These are phyloP conservation scores for Nothophaeocryptopus gaeumannii DNA, from an alignment of 2,329 filamentous ascomycete species.

Conservation along the genomic window DNA sequence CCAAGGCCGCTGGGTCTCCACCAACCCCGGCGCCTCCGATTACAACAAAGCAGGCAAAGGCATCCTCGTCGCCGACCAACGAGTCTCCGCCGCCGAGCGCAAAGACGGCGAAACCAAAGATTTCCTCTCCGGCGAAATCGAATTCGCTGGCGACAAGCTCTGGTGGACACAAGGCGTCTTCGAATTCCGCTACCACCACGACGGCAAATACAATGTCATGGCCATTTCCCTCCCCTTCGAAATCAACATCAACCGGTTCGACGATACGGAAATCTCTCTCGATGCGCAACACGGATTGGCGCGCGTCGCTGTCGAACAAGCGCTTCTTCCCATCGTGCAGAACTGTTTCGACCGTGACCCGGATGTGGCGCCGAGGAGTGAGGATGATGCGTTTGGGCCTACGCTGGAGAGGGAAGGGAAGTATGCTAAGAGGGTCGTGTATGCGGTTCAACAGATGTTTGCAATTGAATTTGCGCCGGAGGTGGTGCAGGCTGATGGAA, in stretches of 20 bases:
- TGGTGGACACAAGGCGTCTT: conserved; percentile 98
- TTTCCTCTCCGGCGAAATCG: conserved; percentile 73
- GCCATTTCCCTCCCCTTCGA: conserved; percentile 91
- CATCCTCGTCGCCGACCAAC: conserved; percentile 67
- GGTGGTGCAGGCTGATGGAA: conserved; percentile 89
- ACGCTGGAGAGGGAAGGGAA: conserved; percentile 84
- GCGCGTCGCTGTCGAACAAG: conserved; percentile 68
- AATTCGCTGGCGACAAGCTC: conserved; percentile 87
- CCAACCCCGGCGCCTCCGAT: conserved; percentile 73
- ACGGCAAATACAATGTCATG: conserved; percentile 89
- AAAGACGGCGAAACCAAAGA: conserved; percentile 53
- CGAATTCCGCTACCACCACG: conserved; percentile 95
- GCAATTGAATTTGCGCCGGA: conserved; percentile 92
- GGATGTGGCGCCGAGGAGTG: conserved; percentile 77
- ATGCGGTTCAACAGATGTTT: conserved; percentile 93
- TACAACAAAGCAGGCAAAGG: conserved; percentile 71
- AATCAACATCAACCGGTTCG: conserved; percentile 77
- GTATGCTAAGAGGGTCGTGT: conserved; percentile 85
- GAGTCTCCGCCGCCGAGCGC: conserved; percentile 46
- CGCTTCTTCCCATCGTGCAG: conserved; percentile 76
- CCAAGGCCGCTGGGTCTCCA: conserved; percentile 84
- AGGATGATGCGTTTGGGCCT: conserved; percentile 79
- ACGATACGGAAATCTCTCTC: conserved; percentile 59
- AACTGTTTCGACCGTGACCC: conserved; percentile 93
- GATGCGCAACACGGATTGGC: conserved; percentile 60